Conservation (phyloP, 768 basidiomycete species). For the Termitomyces bulborhizus region DNA sequence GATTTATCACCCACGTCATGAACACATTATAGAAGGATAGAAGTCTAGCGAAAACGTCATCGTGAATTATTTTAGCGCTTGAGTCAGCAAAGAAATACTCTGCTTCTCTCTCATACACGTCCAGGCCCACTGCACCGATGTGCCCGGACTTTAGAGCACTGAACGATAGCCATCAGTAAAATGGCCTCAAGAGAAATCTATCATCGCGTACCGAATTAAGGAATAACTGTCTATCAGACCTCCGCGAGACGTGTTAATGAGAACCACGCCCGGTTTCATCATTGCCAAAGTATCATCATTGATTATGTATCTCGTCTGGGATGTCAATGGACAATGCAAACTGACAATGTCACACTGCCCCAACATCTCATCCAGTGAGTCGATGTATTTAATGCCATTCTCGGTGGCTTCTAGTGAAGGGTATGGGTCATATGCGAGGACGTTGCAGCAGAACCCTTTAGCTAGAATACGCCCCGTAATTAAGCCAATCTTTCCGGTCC, state of each 20-base stretch:
- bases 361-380: slow-evolving; percentile 29
- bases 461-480: slow-evolving; percentile 35
- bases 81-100: slow-evolving; percentile 38
- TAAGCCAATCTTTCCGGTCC: slow-evolving; percentile 37
- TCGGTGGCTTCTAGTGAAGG: slow-evolving; percentile 26
- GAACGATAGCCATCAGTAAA: not conserved
- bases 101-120: slow-evolving; percentile 36
- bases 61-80: slow-evolving; percentile 36
- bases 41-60: slow-evolving; percentile 38
- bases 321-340: slow-evolving; percentile 34
- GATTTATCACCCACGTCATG: slow-evolving; percentile 26
- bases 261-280: slow-evolving; percentile 34
- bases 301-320: slow-evolving; percentile 33
- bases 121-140: slow-evolving; percentile 35
- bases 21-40: slow-evolving; percentile 41
- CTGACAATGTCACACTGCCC: slow-evolving; percentile 33
- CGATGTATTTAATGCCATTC: slow-evolving; percentile 31
- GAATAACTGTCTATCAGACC: slow-evolving; percentile 35
- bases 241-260: slow-evolving; percentile 39
- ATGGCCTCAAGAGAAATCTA: not conserved
- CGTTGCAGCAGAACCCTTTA: slow-evolving; percentile 31
- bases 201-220: slow-evolving; percentile 28
- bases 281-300: slow-evolving; percentile 29
- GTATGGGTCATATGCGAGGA: slow-evolving; percentile 36
- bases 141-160: slow-evolving; percentile 34